A percentile compares a stretch with the other conserved stretches of the same genome.
phyloP scores from a whole-genome alignment of 1,284 basidiomycete genomes.

The Fistulinella cinereoalba region DNA sequence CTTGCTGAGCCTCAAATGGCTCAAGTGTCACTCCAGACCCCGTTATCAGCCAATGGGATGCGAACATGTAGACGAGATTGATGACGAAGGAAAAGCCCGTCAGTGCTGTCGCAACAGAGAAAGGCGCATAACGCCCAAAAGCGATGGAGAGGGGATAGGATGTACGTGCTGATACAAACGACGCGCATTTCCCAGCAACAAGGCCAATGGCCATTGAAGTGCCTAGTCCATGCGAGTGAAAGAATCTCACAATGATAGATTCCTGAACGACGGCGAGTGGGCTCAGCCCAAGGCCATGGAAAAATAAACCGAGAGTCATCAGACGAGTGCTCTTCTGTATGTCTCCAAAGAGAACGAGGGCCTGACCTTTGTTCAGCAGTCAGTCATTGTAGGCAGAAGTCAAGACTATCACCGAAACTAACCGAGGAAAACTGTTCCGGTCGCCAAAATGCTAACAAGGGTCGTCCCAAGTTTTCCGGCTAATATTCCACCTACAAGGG shows the following conservation, averaged over 20 bases:
- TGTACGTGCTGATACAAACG: conserved; percentile 70
- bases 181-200: conserved; percentile 72
- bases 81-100: conserved; percentile 62
- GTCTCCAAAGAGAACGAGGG: conserved; percentile 61
- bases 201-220: conserved; percentile 77
- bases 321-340: conserved; percentile 53
- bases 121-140: conserved; percentile 69
- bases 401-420: conserved; percentile 13
- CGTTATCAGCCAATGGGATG: conserved; percentile 60
- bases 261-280: conserved; percentile 77
- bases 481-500: conserved; percentile 66
- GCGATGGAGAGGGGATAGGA: conserved; percentile 72
- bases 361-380: conserved; percentile 48
- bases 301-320: conserved; percentile 70
- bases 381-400: conserved; percentile 3
- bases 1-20: conserved; percentile 55
- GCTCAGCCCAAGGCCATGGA: conserved; percentile 77
- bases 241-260: conserved; percentile 78
- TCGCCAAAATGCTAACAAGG: conserved; percentile 66
- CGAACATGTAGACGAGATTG: conserved; percentile 64
- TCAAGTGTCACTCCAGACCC: conserved; percentile 61
- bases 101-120: conserved; percentile 64
- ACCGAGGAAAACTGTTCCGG: conserved; percentile 67
- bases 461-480: conserved; percentile 70
- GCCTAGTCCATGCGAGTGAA: conserved; percentile 73